Conservation (phyloP, 2,329 filamentous ascomycete species). For the Capronia epimyces region DNA sequence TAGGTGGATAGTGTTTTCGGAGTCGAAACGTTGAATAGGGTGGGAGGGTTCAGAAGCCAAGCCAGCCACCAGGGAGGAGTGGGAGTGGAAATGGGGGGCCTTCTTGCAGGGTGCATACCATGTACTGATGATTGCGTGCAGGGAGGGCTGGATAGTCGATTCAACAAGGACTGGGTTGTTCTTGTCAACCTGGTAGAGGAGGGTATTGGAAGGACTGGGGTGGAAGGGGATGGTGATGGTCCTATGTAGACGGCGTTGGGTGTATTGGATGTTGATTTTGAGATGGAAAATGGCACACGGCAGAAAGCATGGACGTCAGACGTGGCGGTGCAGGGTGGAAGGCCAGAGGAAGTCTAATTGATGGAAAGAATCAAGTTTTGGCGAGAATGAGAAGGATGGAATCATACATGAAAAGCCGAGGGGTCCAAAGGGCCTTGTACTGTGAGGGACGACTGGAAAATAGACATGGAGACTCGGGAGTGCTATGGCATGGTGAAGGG, state of each 20-base stretch:
- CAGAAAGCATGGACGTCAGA: slow-evolving; percentile 20
- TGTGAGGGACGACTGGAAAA: background rate
- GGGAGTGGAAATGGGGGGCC: background rate
- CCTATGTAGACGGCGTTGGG: slow-evolving; percentile 9
- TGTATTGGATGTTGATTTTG: slow-evolving; percentile 18
- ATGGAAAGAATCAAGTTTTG: slow-evolving; percentile 27
- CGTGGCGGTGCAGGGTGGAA: slow-evolving; percentile 27
- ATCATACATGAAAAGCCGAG: slow-evolving; percentile 23
- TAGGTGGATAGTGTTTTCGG: slow-evolving; percentile 13
- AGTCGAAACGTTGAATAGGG: slow-evolving; percentile 10
- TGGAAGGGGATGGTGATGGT: slow-evolving; percentile 7
- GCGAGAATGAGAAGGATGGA: slow-evolving; percentile 19
- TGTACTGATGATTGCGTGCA: slow-evolving; percentile 26
- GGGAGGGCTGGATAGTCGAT: slow-evolving; percentile 9
- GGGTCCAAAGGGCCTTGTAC: slow-evolving; percentile 1
- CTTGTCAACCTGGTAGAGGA: background rate
- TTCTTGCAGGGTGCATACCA: slow-evolving; percentile 18
- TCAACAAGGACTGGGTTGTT: slow-evolving; percentile 10
- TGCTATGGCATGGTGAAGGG: slow-evolving; percentile 6
- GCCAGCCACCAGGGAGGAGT: slow-evolving; percentile 19
- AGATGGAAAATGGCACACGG: slow-evolving; percentile 18
- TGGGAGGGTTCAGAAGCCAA: slow-evolving; percentile 16
- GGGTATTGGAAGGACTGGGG: slow-evolving; percentile 8
- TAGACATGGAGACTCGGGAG: background rate
- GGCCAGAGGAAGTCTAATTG: slow-evolving; percentile 3